phyloP scores from a whole-genome alignment of 441 rosid species.

The Brassica hybrid region DNA sequence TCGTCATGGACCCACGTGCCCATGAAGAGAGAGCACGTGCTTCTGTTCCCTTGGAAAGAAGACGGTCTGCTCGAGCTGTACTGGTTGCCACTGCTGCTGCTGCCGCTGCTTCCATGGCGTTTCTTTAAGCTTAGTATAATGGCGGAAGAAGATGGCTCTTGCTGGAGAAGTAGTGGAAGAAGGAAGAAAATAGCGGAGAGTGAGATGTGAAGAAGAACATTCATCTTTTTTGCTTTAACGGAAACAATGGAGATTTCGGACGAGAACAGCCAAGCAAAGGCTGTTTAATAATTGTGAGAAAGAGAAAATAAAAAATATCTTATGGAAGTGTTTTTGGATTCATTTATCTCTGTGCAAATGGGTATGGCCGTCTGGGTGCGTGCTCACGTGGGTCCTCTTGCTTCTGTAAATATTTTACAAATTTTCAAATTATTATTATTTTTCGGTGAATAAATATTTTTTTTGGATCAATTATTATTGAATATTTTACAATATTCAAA shows the following conservation, averaged over 20 bases:
- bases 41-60: conserved; percentile 61
- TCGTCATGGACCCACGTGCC: conserved; percentile 90
- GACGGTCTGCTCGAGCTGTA: conserved; percentile 59
- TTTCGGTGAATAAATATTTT: background rate
- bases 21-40: conserved; percentile 73
- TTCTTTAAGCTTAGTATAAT: conserved; percentile 60
- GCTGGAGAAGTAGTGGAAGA: conserved; percentile 34
- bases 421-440: background rate
- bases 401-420: conserved; percentile 24
- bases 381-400: conserved; percentile 44
- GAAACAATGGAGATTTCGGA: conserved; percentile 5
- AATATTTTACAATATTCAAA: background rate
- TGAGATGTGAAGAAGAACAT: conserved; percentile 33
- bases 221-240: conserved; percentile 41
- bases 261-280: background rate
- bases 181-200: conserved; percentile 41
- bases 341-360: conserved; percentile 37
- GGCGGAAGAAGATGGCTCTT: conserved; percentile 55
- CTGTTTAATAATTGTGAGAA: conserved; percentile 35
- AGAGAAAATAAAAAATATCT: background rate
- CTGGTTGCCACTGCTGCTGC: conserved; percentile 33
- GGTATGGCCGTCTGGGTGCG: conserved; percentile 21
- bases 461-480: too few species aligned
- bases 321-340: conserved; percentile 15
- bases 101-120: conserved; percentile 52